These are phyloP conservation scores for Sphaerostilbella broomeana DNA, from an alignment of 2,329 filamentous ascomycete genomes.

Conservation along the genomic window DNA sequence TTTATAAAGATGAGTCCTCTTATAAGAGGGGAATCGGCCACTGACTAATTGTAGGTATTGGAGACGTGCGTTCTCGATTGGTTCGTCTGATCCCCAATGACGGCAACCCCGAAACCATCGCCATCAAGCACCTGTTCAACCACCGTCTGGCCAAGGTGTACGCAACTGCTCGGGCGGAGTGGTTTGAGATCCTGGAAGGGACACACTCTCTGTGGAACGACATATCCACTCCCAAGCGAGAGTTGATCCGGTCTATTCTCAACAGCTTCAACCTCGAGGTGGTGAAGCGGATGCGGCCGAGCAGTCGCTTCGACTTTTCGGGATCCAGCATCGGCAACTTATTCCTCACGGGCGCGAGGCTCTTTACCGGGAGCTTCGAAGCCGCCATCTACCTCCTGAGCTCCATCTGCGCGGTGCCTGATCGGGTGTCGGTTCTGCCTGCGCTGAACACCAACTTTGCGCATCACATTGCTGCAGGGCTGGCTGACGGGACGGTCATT, in stretches of 20 bases:
- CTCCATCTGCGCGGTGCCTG: slow-evolving; percentile 77
- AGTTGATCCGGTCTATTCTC: slow-evolving; percentile 70
- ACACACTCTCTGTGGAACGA: slow-evolving; percentile 68
- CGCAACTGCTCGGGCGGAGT: slow-evolving; percentile 66
- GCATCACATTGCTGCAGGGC: slow-evolving; percentile 82
- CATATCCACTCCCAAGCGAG: slow-evolving; percentile 64
- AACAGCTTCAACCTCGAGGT: slow-evolving; percentile 73
- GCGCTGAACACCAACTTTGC: slow-evolving; percentile 94
- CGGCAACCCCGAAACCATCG: slow-evolving; percentile 57
- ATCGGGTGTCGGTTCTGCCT: slow-evolving; percentile 71
- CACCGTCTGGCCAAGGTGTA: slow-evolving; percentile 60
- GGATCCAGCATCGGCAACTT: slow-evolving; percentile 72
- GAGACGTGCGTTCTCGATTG: slow-evolving; percentile 52
- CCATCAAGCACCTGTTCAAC: slow-evolving; percentile 81
- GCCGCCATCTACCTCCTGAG: slow-evolving; percentile 85
- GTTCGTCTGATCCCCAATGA: slow-evolving; percentile 77
- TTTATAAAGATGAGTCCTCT: neutral
- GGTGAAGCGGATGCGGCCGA: slow-evolving; percentile 66
- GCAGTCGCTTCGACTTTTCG: slow-evolving; percentile 70
- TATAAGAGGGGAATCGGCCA: neutral
- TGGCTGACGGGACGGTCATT: slow-evolving; percentile 70
- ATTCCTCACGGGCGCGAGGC: slow-evolving; percentile 74
- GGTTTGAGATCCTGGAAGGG: slow-evolving; percentile 83
- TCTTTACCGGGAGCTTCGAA: slow-evolving; percentile 91
- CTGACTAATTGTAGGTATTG: slow-evolving; percentile 44